These are phyloP conservation scores for Chrysopogon serrulatus DNA, from an alignment of 176 grass and related monocot species.

Conservation along the genomic window DNA sequence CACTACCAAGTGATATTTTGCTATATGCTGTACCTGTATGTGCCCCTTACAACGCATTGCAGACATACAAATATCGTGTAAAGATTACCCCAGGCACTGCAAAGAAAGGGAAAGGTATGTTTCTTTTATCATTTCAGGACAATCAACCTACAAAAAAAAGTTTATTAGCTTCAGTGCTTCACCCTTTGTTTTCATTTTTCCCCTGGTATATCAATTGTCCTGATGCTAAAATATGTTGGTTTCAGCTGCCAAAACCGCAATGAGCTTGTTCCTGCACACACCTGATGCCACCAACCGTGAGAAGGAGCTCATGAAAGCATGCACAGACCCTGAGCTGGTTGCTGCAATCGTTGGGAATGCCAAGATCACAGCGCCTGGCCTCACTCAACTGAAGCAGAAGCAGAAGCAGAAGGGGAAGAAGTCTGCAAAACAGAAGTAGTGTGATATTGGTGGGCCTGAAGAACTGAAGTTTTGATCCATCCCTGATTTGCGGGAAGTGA, in stretches of 20 bases:
- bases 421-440: constrained; percentile 41
- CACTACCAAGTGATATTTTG: constrained; percentile 80
- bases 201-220: constrained; percentile 5
- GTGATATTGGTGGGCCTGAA: background rate
- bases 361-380: constrained; percentile 85
- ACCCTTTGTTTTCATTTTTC: background rate
- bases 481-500: background rate
- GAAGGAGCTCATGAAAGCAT: constrained; percentile 93
- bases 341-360: constrained; percentile 80
- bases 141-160: background rate
- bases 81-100: constrained; percentile 93
- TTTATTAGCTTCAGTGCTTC: background rate
- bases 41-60: constrained; percentile 84
- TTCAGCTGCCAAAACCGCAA: constrained; percentile 91
- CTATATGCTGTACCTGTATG: constrained; percentile 91
- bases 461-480: background rate
- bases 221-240: constrained; percentile 19
- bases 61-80: constrained; percentile 93
- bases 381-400: constrained; percentile 83
- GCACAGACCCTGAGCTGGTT: constrained; percentile 93
- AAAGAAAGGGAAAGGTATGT: constrained; percentile 94
- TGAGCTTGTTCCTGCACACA: constrained; percentile 78
- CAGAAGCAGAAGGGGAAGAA: constrained; percentile 83
- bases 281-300: constrained; percentile 76
- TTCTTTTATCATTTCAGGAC: background rate